phyloP scores from a whole-genome alignment of 2,329 filamentous ascomycete genomes.

The Pseudogymnoascus sp. region DNA sequence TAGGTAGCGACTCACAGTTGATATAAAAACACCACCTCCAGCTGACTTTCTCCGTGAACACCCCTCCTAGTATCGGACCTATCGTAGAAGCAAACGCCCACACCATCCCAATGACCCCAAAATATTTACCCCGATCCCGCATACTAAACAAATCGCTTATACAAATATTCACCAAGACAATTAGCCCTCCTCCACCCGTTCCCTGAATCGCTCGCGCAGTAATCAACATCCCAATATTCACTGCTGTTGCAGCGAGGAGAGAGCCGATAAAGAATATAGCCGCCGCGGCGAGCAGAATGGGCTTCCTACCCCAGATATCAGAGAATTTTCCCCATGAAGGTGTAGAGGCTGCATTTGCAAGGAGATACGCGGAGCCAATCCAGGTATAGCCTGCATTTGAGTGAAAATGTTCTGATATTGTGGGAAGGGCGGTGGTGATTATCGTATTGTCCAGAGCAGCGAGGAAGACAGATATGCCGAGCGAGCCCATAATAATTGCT shows the following conservation, averaged over 20 bases:
- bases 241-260: slow-evolving; percentile 50
- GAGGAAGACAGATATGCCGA: background rate
- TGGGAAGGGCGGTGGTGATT: slow-evolving; percentile 49
- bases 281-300: slow-evolving; percentile 52
- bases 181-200: slow-evolving; percentile 54
- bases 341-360: slow-evolving; percentile 36
- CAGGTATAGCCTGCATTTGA: slow-evolving; percentile 39
- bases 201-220: slow-evolving; percentile 56
- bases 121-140: slow-evolving; percentile 52
- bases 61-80: slow-evolving; percentile 55
- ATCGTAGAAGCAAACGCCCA: slow-evolving; percentile 56
- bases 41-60: slow-evolving; percentile 49
- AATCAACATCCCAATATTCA: slow-evolving; percentile 55
- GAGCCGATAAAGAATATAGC: slow-evolving; percentile 56
- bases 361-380: slow-evolving; percentile 44
- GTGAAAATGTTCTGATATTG: slow-evolving; percentile 43
- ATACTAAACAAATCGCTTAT: slow-evolving; percentile 59
- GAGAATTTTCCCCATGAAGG: slow-evolving; percentile 48
- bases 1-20: slow-evolving; percentile 32
- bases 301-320: slow-evolving; percentile 62
- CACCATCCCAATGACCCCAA: slow-evolving; percentile 51
- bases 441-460: slow-evolving; percentile 34
- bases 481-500: no score
- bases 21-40: slow-evolving; percentile 58
- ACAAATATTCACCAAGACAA: slow-evolving; percentile 56